Conservation (phyloP, 1,284 basidiomycete genomes). For the Heliocybe sulcata region DNA sequence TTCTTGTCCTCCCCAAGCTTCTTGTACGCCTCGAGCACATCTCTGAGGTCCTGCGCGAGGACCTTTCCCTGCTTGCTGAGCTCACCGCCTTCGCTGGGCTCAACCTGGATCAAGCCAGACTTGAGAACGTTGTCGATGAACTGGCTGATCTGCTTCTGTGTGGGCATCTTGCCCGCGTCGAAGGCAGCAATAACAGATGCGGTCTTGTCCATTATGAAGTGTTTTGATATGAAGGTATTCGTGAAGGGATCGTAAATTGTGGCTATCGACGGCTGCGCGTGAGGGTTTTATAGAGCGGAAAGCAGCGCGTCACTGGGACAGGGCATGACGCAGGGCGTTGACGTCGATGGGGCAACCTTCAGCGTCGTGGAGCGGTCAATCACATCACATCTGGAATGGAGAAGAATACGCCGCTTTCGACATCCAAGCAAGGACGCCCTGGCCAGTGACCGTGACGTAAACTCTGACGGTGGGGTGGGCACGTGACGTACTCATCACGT, state of each 20-base stretch:
- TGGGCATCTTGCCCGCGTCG: slow-evolving; percentile 58
- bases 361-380: too few species aligned
- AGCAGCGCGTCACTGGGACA: background rate
- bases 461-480: too few species aligned
- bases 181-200: slow-evolving; percentile 54
- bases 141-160: slow-evolving; percentile 41
- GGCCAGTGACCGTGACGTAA: too few species aligned
- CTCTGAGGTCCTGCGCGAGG: slow-evolving; percentile 39
- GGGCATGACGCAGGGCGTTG: background rate
- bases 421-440: too few species aligned
- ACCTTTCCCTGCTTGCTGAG: slow-evolving; percentile 45
- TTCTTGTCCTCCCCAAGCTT: slow-evolving; percentile 47
- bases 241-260: background rate
- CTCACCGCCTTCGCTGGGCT: slow-evolving; percentile 28
- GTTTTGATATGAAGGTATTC: background rate
- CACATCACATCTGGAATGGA: too few species aligned
- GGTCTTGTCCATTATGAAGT: slow-evolving; percentile 50
- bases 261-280: background rate
- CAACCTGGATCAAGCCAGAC: slow-evolving; percentile 35
- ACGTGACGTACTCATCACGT: too few species aligned
- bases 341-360: background rate
- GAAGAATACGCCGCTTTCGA: too few species aligned
- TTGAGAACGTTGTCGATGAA: slow-evolving; percentile 44
- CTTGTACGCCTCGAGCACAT: slow-evolving; percentile 47
- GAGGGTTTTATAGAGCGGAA: background rate